phyloP scores from a whole-genome alignment of 306 rosid genomes.

The Potentilla sterilis region DNA sequence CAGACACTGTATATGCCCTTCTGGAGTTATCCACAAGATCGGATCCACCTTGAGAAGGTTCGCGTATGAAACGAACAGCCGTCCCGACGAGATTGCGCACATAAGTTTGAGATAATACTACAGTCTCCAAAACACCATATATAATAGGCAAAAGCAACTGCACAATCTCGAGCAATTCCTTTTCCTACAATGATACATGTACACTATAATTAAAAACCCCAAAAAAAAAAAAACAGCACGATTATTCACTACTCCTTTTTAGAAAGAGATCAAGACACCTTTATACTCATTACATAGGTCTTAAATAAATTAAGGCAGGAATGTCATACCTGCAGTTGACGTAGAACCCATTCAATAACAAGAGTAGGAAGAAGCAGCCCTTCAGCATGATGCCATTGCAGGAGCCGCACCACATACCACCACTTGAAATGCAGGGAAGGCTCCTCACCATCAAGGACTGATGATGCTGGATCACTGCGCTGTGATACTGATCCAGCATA shows the following conservation, averaged over 20 bases:
- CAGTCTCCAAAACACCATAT: slow-evolving; percentile 79
- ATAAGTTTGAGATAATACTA: slow-evolving; percentile 80
- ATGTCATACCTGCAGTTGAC: slow-evolving; percentile 71
- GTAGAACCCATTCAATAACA: slow-evolving; percentile 89
- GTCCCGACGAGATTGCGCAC: slow-evolving; percentile 78
- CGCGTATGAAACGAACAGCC: slow-evolving; percentile 67
- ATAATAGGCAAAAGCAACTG: slow-evolving; percentile 86
- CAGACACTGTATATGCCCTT: slow-evolving; percentile 75
- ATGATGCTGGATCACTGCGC: slow-evolving; percentile 47
- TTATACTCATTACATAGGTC: not conserved
- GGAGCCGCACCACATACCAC: slow-evolving; percentile 87
- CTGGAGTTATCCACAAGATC: slow-evolving; percentile 89
- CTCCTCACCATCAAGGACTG: slow-evolving; percentile 61
- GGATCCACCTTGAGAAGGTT: slow-evolving; percentile 94
- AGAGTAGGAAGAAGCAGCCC: slow-evolving; percentile 81
- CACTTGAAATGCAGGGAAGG: slow-evolving; percentile 85
- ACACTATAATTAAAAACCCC: slow-evolving; percentile 26
- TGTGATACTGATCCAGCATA: slow-evolving; percentile 59
- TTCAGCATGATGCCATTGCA: slow-evolving; percentile 95
- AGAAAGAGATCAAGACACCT: slow-evolving; percentile 15
- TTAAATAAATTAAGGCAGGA: slow-evolving; percentile 5
- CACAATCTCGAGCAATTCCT: slow-evolving; percentile 70
- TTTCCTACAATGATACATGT: slow-evolving; percentile 60
- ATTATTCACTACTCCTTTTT: slow-evolving; percentile 1
- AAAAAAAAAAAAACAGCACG: not conserved